phyloP scores from a whole-genome alignment of 208 protist species.

The Trypanosoma lewisi region DNA sequence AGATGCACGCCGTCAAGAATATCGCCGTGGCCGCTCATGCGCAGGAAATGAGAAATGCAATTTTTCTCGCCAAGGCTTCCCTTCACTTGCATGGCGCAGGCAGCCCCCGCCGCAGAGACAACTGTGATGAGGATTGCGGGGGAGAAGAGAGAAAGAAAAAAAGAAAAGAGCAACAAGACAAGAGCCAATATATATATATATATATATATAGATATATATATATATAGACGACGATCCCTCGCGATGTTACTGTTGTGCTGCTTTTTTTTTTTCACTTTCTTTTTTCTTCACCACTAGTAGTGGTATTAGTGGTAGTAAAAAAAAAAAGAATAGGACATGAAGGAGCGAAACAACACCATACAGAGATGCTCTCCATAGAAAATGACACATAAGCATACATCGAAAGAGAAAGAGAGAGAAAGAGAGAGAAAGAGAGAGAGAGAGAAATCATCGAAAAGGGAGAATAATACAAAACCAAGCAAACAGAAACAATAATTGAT shows the following conservation, averaged over 20 bases:
- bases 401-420: not conserved
- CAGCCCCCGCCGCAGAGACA: not conserved
- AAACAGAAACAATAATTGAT: not conserved
- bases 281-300: too few relatives aligned
- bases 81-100: not conserved
- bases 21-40: constrained; percentile 3
- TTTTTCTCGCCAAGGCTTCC: not conserved
- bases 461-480: not conserved
- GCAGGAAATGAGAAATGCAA: constrained; percentile 20
- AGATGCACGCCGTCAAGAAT: constrained; percentile 5
- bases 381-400: not conserved
- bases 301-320: not conserved
- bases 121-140: not conserved
- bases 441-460: constrained; percentile 4
- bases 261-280: too few relatives aligned
- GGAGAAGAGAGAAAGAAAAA: constrained; percentile 17
- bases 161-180: constrained; percentile 15
- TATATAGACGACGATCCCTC: not conserved
- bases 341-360: not conserved
- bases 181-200: not conserved
- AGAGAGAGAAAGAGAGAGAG: not conserved
- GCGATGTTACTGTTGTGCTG: not conserved
- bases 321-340: not conserved
- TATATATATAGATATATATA: constrained; percentile 2
- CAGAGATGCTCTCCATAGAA: not conserved